A percentile compares a stretch with the other conserved stretches of the same genome.
Evolutionary conservation across 2,329 filamentous ascomycete genomes (phyloP).

Genomic region (Waltergamsia citrina): DNA sequence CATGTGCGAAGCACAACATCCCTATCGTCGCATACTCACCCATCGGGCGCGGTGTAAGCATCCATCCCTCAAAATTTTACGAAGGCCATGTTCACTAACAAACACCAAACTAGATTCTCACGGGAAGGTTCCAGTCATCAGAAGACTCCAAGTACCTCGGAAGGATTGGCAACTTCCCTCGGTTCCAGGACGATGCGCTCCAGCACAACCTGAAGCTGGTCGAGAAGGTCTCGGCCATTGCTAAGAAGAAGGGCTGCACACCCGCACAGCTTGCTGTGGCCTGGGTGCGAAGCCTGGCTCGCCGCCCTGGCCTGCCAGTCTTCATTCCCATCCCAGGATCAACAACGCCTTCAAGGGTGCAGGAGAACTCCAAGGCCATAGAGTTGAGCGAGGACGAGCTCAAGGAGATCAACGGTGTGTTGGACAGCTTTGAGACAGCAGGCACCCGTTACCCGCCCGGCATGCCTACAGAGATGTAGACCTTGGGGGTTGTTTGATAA

Average conservation of each 20-base stretch:
- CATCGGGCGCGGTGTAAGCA: slow-evolving; percentile 44
- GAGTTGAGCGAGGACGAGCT: slow-evolving; percentile 40
- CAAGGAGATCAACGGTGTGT: slow-evolving; percentile 36
- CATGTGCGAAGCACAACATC: slow-evolving; percentile 55
- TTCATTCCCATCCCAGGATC: slow-evolving; percentile 62
- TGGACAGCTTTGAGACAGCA: slow-evolving; percentile 34
- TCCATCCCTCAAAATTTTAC: not conserved
- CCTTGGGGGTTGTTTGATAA: slow-evolving; percentile 14
- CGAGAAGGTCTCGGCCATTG: slow-evolving; percentile 43
- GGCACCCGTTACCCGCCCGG: slow-evolving; percentile 38
- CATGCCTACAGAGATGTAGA: slow-evolving; percentile 16
- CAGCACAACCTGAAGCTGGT: slow-evolving; percentile 54
- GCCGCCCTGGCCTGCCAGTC: slow-evolving; percentile 39
- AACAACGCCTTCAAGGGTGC: slow-evolving; percentile 41
- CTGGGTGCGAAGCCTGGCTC: slow-evolving; percentile 46
- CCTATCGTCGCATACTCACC: slow-evolving; percentile 67
- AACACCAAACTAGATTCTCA: slow-evolving; percentile 34
- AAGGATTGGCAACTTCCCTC: slow-evolving; percentile 33
- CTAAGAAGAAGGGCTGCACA: slow-evolving; percentile 49
- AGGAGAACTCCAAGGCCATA: slow-evolving; percentile 48
- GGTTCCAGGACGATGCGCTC: slow-evolving; percentile 55
- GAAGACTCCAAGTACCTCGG: slow-evolving; percentile 48
- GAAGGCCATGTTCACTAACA: slow-evolving; percentile 4
- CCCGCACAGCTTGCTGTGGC: slow-evolving; percentile 55
- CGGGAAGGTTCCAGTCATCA: slow-evolving; percentile 39